These are phyloP conservation scores for Claviceps pazoutovae DNA, from an alignment of 2,329 filamentous ascomycete species.

Conservation along the genomic window DNA sequence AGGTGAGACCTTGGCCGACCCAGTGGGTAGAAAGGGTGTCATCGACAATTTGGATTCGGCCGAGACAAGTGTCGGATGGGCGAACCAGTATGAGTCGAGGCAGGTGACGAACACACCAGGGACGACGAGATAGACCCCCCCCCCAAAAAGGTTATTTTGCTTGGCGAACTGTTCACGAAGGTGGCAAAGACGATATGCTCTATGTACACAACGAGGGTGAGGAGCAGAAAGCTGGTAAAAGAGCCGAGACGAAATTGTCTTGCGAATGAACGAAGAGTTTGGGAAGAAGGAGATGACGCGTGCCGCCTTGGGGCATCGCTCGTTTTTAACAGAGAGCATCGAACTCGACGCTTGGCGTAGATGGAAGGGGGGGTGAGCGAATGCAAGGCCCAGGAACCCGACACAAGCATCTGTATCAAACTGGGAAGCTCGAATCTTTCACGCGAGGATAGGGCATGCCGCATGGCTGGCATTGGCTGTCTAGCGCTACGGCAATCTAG, in stretches of 20 bases:
- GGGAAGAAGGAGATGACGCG: background rate
- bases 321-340: conserved; percentile 5
- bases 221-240: background rate
- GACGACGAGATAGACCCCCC: background rate
- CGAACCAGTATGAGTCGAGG: background rate
- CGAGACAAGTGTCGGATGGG: background rate
- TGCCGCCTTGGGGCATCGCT: conserved; percentile 1
- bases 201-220: background rate
- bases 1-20: background rate
- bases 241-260: background rate
- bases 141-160: background rate
- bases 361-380: background rate
- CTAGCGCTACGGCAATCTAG: conserved; percentile 13
- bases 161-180: background rate
- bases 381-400: conserved; percentile 7
- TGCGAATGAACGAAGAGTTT: background rate
- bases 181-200: background rate
- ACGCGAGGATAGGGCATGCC: conserved; percentile 10
- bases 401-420: conserved; percentile 5
- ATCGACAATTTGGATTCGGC: background rate
- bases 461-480: conserved; percentile 11
- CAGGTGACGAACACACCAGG: background rate
- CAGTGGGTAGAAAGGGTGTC: background rate
- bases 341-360: background rate
- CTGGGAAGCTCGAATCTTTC: background rate